Conservation (phyloP, 1,139 yeast species). For the Hyphopichia pseudoburtonii region DNA sequence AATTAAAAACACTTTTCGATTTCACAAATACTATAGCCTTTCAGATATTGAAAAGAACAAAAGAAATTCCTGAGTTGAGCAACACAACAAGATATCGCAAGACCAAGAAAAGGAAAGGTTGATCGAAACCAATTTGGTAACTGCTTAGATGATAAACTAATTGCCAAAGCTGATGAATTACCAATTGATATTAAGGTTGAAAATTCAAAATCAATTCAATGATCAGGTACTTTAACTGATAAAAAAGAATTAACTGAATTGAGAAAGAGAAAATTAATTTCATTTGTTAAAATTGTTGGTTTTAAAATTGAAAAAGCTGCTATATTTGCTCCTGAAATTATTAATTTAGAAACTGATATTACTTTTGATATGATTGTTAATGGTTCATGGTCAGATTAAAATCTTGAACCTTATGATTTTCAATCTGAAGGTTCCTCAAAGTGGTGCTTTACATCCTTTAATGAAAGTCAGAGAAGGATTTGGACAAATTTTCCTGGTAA, state of each 20-base stretch:
- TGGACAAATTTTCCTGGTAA: conserved; percentile 92
- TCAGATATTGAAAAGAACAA: too few relatives aligned
- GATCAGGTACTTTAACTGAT: conserved; percentile 57
- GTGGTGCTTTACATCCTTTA: conserved; percentile 96
- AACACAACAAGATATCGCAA: too few relatives aligned
- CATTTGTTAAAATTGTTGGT: conserved; percentile 70
- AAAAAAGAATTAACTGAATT: conserved; percentile 76
- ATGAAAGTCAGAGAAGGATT: conserved; percentile 96
- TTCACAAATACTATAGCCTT: too few relatives aligned
- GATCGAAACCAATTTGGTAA: too few relatives aligned
- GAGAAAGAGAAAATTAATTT: conserved; percentile 88
- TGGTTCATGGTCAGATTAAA: conserved; percentile 79
- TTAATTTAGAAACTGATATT: conserved; percentile 85
- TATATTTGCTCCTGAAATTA: conserved; percentile 79
- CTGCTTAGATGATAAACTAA: conserved; percentile 73
- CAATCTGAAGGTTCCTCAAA: conserved; percentile 88
- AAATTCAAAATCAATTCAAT: conserved; percentile 58
- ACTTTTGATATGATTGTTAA: conserved; percentile 85
- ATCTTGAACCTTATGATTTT: conserved; percentile 95
- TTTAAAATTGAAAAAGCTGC: conserved; percentile 77
- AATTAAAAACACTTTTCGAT: too few relatives aligned
- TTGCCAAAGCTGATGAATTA: conserved; percentile 50
- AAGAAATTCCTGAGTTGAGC: too few relatives aligned
- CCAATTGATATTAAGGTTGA: conserved; percentile 70
- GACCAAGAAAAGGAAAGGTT: too few relatives aligned